Conservation (phyloP, 495 filamentous ascomycete genomes). For the Aspergillus wentii region DNA sequence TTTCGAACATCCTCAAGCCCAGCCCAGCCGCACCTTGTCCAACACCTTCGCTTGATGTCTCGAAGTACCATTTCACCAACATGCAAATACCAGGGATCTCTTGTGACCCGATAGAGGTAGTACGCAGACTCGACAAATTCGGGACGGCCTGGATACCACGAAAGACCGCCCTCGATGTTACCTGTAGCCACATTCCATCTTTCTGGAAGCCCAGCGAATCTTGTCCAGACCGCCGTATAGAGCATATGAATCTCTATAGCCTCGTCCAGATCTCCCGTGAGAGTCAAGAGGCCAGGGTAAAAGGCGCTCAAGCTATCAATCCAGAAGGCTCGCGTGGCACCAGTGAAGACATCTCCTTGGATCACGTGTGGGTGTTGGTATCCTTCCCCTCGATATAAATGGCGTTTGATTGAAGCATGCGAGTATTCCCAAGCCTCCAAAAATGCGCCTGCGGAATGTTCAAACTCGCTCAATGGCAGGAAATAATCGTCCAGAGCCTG, state of each 20-base stretch:
- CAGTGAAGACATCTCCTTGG: slow-evolving; percentile 83
- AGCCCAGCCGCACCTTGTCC: slow-evolving; percentile 92
- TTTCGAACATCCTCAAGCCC: slow-evolving; percentile 88
- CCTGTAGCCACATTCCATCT: slow-evolving; percentile 87
- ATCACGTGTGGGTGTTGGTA: slow-evolving; percentile 89
- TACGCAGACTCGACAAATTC: slow-evolving; percentile 97
- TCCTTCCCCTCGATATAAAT: slow-evolving; percentile 59
- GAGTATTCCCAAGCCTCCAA: slow-evolving; percentile 81
- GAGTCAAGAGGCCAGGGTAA: slow-evolving; percentile 84
- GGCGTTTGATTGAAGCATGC: slow-evolving; percentile 78
- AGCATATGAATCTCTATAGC: slow-evolving; percentile 84
- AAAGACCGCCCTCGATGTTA: slow-evolving; percentile 76
- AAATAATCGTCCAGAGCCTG: slow-evolving; percentile 40
- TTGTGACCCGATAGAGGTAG: slow-evolving; percentile 86
- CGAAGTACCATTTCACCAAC: slow-evolving; percentile 91
- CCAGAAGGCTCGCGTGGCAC: slow-evolving; percentile 79
- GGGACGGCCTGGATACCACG: slow-evolving; percentile 92
- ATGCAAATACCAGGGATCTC: slow-evolving; percentile 93
- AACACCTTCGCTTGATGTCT: slow-evolving; percentile 85
- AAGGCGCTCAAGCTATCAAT: slow-evolving; percentile 93
- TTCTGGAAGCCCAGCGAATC: slow-evolving; percentile 88
- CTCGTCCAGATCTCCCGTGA: slow-evolving; percentile 85
- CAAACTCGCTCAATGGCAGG: slow-evolving; percentile 52
- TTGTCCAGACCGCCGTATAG: slow-evolving; percentile 88
- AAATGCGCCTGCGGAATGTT: slow-evolving; percentile 73